Conservation (phyloP, 2,329 filamentous ascomycete genomes). For the Aphanocladium album region DNA sequence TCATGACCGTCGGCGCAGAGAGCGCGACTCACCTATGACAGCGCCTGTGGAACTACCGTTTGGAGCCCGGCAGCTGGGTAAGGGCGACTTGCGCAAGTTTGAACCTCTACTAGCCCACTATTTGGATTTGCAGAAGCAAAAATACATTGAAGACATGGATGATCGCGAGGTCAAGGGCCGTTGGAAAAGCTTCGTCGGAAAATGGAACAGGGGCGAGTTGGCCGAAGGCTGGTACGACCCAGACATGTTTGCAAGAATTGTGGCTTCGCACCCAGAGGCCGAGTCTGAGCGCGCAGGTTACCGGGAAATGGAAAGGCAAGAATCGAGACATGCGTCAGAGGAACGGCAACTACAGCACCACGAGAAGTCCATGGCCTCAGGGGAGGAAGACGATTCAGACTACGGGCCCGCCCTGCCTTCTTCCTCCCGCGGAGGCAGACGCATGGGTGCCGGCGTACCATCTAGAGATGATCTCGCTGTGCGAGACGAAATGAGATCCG, state of each 20-base stretch:
- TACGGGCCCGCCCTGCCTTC: conserved; percentile 41
- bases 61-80: conserved; percentile 59
- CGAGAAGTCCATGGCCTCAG: neutral
- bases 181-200: conserved; percentile 89
- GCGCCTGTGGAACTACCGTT: conserved; percentile 50
- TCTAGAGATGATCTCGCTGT: conserved; percentile 68
- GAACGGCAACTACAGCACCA: conserved; percentile 9
- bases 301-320: conserved; percentile 5
- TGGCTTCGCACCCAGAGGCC: conserved; percentile 22
- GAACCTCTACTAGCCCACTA: conserved; percentile 76
- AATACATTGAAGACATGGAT: conserved; percentile 62
- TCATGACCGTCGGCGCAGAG: conserved; percentile 12
- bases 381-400: conserved; percentile 26
- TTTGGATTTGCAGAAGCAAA: conserved; percentile 79
- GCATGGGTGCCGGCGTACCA: conserved; percentile 59
- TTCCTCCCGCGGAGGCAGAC: conserved; percentile 17
- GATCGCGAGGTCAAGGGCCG: conserved; percentile 73
- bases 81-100: conserved; percentile 62
- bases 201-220: conserved; percentile 88
- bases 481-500: conserved; percentile 43
- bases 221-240: conserved; percentile 93
- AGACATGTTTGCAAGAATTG: conserved; percentile 49
- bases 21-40: neutral
- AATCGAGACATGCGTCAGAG: conserved; percentile 15
- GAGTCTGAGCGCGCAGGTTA: neutral